Conservation (phyloP, 75 land plant genomes). For the Pinus albicaulis region DNA sequence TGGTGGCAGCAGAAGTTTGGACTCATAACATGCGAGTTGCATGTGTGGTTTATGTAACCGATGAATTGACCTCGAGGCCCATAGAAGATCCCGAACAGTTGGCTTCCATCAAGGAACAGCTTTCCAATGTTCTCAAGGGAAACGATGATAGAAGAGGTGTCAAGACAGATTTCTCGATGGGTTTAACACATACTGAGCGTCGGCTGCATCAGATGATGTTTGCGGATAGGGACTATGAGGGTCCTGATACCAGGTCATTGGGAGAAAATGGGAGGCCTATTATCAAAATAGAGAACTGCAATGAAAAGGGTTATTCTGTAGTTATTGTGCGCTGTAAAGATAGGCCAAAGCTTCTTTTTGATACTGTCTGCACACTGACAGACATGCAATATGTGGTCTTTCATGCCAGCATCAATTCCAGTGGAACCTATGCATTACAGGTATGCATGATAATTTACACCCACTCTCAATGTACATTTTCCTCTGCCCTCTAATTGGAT, state of each 20-base stretch:
- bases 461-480: background rate
- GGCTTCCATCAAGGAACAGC: slow-evolving; percentile 43
- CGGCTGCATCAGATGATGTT: slow-evolving; percentile 88
- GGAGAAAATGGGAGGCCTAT: slow-evolving; percentile 20
- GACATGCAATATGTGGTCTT: slow-evolving; percentile 91
- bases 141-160: slow-evolving; percentile 22
- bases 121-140: slow-evolving; percentile 31
- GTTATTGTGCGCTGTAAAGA: slow-evolving; percentile 68
- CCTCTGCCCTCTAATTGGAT: background rate
- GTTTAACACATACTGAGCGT: slow-evolving; percentile 64
- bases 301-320: slow-evolving; percentile 74
- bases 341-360: slow-evolving; percentile 82
- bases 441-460: slow-evolving; percentile 17
- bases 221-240: slow-evolving; percentile 65
- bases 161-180: slow-evolving; percentile 27
- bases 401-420: slow-evolving; percentile 64
- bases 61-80: slow-evolving; percentile 43
- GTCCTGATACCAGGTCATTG: slow-evolving; percentile 5
- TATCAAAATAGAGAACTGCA: slow-evolving; percentile 53
- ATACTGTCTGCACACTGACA: slow-evolving; percentile 85
- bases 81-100: slow-evolving; percentile 48
- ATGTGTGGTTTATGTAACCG: slow-evolving; percentile 72
- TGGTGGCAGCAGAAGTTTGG: slow-evolving; percentile 89
- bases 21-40: slow-evolving; percentile 84
- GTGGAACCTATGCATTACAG: slow-evolving; percentile 58